These are phyloP conservation scores for Aschersonia sp. DNA, from an alignment of 2,329 filamentous ascomycete species.

Conservation along the genomic window DNA sequence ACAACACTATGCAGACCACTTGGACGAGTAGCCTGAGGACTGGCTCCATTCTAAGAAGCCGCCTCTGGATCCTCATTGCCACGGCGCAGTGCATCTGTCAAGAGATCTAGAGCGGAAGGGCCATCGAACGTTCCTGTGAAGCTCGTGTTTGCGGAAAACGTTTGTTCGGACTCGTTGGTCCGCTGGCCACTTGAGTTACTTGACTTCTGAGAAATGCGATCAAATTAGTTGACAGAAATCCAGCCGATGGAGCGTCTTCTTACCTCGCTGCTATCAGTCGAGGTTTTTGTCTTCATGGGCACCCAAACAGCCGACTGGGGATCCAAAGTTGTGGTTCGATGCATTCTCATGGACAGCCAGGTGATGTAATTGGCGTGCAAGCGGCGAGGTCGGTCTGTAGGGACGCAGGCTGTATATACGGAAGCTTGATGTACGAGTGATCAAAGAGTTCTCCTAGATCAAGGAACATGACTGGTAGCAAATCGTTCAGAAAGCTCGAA, in stretches of 20 bases:
- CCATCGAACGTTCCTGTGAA: slow-evolving; percentile 1
- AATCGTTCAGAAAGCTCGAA: neutral
- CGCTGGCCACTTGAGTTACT: neutral
- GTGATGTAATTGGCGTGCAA: neutral
- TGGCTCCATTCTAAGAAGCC: slow-evolving; percentile 4
- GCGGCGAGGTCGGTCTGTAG: no score
- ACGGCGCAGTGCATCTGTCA: slow-evolving; percentile 2
- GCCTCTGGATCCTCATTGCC: neutral
- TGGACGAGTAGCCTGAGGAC: neutral
- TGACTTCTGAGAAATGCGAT: neutral
- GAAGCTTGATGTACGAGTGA: no score
- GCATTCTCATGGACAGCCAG: neutral
- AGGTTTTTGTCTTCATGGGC: neutral
- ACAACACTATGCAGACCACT: neutral
- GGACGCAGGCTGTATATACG: no score
- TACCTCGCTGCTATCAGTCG: slow-evolving; percentile 2
- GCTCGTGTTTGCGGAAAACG: slow-evolving; percentile 2
- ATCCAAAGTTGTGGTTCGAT: neutral
- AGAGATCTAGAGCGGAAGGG: neutral
- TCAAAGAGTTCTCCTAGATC: no score
- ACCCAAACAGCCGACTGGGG: slow-evolving; percentile 3
- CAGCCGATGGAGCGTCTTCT: neutral
- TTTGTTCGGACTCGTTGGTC: neutral
- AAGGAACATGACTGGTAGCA: neutral
- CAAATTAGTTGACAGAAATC: neutral